These are phyloP conservation scores for Pontederia paniculata DNA, from an alignment of 176 grass and related monocot species.

Conservation along the genomic window DNA sequence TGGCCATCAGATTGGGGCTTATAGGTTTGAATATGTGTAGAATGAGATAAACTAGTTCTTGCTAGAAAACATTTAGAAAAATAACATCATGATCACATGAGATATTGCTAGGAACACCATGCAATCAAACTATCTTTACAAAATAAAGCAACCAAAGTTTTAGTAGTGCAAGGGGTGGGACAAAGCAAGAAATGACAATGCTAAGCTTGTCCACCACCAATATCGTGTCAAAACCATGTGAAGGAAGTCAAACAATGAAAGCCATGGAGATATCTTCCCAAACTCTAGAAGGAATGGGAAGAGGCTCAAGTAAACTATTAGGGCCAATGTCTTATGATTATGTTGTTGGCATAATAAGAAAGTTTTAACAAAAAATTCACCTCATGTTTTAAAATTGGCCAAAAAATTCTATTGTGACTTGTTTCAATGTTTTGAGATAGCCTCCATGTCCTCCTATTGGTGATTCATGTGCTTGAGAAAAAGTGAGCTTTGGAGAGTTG, in stretches of 20 bases:
- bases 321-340: not conserved
- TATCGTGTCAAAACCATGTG: not conserved
- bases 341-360: not conserved
- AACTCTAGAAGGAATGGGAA: not conserved
- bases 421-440: not conserved
- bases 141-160: no score
- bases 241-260: not conserved
- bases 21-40: no score
- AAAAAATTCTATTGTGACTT: not conserved
- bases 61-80: no score
- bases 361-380: not conserved
- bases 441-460: not conserved
- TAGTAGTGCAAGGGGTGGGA: no score
- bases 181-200: slow-evolving; percentile 4
- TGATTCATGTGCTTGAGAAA: not conserved
- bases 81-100: no score
- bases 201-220: not conserved
- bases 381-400: not conserved
- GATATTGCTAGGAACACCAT: no score
- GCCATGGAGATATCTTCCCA: not conserved
- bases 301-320: not conserved
- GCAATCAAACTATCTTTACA: no score
- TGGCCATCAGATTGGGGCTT: slow-evolving; percentile 4
- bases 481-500: not conserved
- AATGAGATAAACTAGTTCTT: no score